Conservation (phyloP, 108 stramenopile genomes). For the Conticribra guillardii region DNA sequence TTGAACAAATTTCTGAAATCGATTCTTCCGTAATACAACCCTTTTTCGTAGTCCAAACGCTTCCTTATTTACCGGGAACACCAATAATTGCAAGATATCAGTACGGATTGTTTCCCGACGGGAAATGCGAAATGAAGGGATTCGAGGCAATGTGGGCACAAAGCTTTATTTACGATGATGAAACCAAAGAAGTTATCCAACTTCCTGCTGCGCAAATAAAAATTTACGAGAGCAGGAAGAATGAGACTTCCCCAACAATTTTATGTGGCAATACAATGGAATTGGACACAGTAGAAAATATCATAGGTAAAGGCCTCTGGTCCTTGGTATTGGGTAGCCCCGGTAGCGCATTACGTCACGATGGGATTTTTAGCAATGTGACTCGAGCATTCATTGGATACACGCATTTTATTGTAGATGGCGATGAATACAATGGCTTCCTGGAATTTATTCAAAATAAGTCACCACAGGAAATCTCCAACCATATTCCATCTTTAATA, state of each 20-base stretch:
- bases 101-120: conserved; percentile 24
- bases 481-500: not conserved
- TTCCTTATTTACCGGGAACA: conserved; percentile 20
- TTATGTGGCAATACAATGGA: conserved; percentile 27
- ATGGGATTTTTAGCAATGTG: conserved; percentile 14
- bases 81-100: conserved; percentile 35
- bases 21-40: not conserved
- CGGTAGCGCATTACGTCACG: not conserved
- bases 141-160: conserved; percentile 33
- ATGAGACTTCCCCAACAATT: conserved; percentile 23
- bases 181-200: not conserved
- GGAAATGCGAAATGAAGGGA: conserved; percentile 29
- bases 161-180: conserved; percentile 23
- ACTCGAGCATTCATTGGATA: conserved; percentile 22
- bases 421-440: conserved; percentile 20
- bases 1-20: conserved; percentile 12
- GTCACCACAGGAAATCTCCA: not conserved
- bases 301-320: conserved; percentile 19
- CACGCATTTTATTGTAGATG: conserved; percentile 24
- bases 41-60: conserved; percentile 27
- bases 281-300: conserved; percentile 13
- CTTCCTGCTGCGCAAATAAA: conserved; percentile 13
- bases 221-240: conserved; percentile 31
- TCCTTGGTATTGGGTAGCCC: conserved; percentile 20
- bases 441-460: conserved; percentile 11